These are phyloP conservation scores for Clitopilus passeckerianus DNA, from an alignment of 768 basidiomycete genomes.

Conservation along the genomic window DNA sequence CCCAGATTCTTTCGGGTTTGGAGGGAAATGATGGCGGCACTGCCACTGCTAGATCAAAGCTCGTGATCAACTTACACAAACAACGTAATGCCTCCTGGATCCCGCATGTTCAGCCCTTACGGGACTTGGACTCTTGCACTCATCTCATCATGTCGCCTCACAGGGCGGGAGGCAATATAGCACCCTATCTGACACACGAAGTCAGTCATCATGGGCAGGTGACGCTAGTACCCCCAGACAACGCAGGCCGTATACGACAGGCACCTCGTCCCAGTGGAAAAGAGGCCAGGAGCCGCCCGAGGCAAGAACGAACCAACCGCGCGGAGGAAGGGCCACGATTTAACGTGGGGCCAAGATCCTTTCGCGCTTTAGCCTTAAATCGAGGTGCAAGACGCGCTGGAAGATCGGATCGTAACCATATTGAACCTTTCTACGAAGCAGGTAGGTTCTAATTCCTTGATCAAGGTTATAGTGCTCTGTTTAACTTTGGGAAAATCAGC, in stretches of 20 bases:
- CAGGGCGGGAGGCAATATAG: slow-evolving; percentile 42
- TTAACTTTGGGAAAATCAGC: slow-evolving; percentile 14
- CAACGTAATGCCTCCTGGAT: slow-evolving; percentile 31
- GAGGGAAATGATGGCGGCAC: neutral
- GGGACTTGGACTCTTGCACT: slow-evolving; percentile 28
- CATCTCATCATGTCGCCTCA: slow-evolving; percentile 35
- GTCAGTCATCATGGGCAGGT: slow-evolving; percentile 50
- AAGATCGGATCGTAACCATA: slow-evolving; percentile 22
- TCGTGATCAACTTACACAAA: slow-evolving; percentile 26
- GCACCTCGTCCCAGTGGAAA: slow-evolving; percentile 17
- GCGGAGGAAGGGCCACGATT: slow-evolving; percentile 43
- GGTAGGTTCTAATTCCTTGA: slow-evolving; percentile 10
- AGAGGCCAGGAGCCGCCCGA: slow-evolving; percentile 27
- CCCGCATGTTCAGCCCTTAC: slow-evolving; percentile 30
- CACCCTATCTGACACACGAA: slow-evolving; percentile 56
- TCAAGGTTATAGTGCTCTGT: neutral
- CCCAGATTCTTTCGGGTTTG: neutral
- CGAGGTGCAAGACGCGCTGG: slow-evolving; percentile 21
- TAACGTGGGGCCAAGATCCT: slow-evolving; percentile 34
- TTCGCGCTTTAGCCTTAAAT: slow-evolving; percentile 16
- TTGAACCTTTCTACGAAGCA: slow-evolving; percentile 13
- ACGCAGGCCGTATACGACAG: slow-evolving; percentile 41
- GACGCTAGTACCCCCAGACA: slow-evolving; percentile 46
- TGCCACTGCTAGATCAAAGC: neutral
- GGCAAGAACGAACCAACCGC: slow-evolving; percentile 34